phyloP scores from a whole-genome alignment of 148 eudicot species.

The Camellia sinensis region DNA sequence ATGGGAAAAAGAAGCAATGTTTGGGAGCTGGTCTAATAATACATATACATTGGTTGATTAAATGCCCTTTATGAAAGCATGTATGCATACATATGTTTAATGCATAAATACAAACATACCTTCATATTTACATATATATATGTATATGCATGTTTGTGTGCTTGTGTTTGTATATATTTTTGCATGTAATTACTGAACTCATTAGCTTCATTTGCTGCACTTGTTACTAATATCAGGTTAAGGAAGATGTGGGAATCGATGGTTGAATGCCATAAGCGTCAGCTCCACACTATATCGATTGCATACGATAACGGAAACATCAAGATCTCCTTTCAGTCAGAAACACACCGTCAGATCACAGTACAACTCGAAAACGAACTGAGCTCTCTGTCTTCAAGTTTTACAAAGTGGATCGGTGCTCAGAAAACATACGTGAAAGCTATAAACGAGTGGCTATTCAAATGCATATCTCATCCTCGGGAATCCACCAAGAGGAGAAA shows the following conservation, averaged over 20 bases:
- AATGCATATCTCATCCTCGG: constrained; percentile 52
- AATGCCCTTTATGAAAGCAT: background rate
- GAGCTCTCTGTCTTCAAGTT: constrained; percentile 47
- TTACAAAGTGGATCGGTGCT: constrained; percentile 72
- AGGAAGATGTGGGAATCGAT: constrained; percentile 88
- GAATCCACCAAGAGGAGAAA: constrained; percentile 44
- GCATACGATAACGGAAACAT: constrained; percentile 36
- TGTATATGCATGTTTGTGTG: background rate
- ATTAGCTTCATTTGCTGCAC: background rate
- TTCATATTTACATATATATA: background rate
- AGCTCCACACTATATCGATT: constrained; percentile 53
- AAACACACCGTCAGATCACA: constrained; percentile 47
- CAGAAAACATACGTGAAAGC: constrained; percentile 60
- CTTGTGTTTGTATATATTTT: background rate
- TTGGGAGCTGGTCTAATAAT: background rate
- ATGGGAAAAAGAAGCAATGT: background rate
- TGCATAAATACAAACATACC: too few species aligned
- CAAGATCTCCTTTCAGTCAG: constrained; percentile 58
- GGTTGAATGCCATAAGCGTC: constrained; percentile 80
- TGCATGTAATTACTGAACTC: background rate
- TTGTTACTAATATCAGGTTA: constrained; percentile 46
- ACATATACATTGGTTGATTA: background rate
- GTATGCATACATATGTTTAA: background rate
- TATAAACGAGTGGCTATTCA: constrained; percentile 71
- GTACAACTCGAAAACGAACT: constrained; percentile 49